Evolutionary conservation across 352 stramenopile species (phyloP).

Genomic region (Aphanomyces stellatus): DNA sequence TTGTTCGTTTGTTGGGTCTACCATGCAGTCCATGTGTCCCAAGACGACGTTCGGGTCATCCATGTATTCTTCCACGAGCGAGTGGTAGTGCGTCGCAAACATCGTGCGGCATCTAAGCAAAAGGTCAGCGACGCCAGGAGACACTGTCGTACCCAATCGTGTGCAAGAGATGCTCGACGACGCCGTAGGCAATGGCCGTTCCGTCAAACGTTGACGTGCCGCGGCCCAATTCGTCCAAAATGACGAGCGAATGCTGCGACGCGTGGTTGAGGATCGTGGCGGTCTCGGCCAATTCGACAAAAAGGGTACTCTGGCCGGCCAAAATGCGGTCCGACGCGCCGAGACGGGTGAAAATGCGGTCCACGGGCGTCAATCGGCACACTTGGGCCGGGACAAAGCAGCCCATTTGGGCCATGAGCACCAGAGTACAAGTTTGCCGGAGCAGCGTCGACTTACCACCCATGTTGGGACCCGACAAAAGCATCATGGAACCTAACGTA

Average conservation of each 20-base stretch:
- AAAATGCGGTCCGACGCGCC: conserved; percentile 97
- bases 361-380: conserved; percentile 92
- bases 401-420: conserved; percentile 98
- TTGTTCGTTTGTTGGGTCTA: conserved; percentile 71
- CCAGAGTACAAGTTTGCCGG: conserved; percentile 96
- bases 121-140: not conserved
- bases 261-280: conserved; percentile 95
- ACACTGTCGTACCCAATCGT: conserved; percentile 18
- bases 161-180: conserved; percentile 90
- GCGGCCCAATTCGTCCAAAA: conserved; percentile 98
- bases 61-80: conserved; percentile 85
- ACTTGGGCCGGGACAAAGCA: conserved; percentile 96
- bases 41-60: conserved; percentile 43
- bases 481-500: conserved; percentile 61
- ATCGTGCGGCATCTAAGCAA: conserved; percentile 88
- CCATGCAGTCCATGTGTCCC: conserved; percentile 76
- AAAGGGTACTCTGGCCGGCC: conserved; percentile 98
- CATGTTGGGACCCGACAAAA: conserved; percentile 98
- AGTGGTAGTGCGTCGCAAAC: conserved; percentile 99
- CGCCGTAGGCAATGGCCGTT: conserved; percentile 95
- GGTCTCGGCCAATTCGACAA: conserved; percentile 98
- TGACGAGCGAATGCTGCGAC: conserved; percentile 93
- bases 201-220: conserved; percentile 99
- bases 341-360: conserved; percentile 99
- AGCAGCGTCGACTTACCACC: conserved; percentile 98